Percentiles rank a stretch among this genome's conserved stretches.
Conservation (phyloP, 1,139 yeast genomes). For the Wickerhamomyces sp. region DNA sequence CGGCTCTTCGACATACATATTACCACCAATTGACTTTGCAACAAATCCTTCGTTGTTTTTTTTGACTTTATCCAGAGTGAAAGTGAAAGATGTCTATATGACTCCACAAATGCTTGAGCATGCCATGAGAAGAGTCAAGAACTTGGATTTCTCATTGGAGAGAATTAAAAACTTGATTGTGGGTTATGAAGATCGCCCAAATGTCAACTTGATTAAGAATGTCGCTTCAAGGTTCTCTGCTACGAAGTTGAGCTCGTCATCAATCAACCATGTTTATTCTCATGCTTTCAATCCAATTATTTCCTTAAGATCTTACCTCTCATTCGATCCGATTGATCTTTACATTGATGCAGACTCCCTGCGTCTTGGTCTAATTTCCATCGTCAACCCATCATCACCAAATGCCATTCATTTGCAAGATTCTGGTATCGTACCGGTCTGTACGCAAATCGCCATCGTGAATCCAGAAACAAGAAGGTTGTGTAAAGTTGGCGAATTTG, state of each 20-base stretch:
- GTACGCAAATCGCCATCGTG: conserved; percentile 90
- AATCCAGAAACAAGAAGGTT: conserved; percentile 83
- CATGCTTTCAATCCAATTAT: conserved; percentile 81
- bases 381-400: conserved; percentile 69
- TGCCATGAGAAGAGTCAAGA: conserved; percentile 58
- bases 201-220: conserved; percentile 51
- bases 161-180: conserved; percentile 79
- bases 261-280: conserved; percentile 73
- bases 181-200: conserved; percentile 73
- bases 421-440: conserved; percentile 93
- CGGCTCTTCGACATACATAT: conserved; percentile 80
- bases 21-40: conserved; percentile 76
- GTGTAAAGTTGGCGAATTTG: conserved; percentile 91
- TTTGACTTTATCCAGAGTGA: conserved; percentile 66
- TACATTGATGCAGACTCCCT: conserved; percentile 85
- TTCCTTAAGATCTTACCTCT: conserved; percentile 80
- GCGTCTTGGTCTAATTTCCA: conserved; percentile 79
- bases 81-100: conserved; percentile 81
- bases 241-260: conserved; percentile 61
- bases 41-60: conserved; percentile 71
- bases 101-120: conserved; percentile 82
- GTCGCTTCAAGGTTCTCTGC: conserved; percentile 61
- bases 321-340: conserved; percentile 82
- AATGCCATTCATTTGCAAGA: conserved; percentile 80
- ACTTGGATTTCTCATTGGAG: conserved; percentile 55